Evolutionary conservation across 257 asterid species (phyloP).

Genomic region (Leptodermis oblonga): DNA sequence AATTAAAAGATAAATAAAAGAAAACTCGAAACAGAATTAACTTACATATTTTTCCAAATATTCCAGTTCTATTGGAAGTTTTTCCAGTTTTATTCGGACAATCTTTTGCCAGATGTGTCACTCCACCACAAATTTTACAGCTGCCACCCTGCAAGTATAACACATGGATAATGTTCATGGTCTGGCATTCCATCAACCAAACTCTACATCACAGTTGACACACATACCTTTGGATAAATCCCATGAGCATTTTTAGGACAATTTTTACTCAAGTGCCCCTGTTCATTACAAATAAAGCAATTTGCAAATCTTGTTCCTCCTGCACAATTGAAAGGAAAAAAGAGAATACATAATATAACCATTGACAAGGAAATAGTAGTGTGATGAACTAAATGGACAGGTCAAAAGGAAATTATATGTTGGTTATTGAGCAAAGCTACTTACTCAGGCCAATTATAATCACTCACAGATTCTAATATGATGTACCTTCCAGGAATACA

Average conservation of each 20-base stretch:
- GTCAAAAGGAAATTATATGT: background rate
- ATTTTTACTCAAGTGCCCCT: conserved; percentile 91
- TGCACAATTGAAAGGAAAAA: conserved; percentile 35
- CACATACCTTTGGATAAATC: conserved; percentile 79
- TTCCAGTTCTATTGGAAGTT: conserved; percentile 22
- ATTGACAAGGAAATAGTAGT: background rate
- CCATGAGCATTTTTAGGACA: conserved; percentile 85
- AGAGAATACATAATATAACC: background rate
- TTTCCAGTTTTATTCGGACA: conserved; percentile 64
- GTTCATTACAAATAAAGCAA: conserved; percentile 88
- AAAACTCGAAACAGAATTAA: background rate
- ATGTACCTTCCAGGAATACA: background rate
- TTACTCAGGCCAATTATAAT: background rate
- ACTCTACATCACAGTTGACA: background rate
- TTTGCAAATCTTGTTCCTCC: conserved; percentile 89
- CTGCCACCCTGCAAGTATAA: conserved; percentile 66
- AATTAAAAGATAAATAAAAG: background rate
- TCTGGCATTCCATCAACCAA: background rate
- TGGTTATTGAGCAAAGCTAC: background rate
- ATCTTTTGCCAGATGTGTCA: conserved; percentile 88
- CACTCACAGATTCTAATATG: background rate
- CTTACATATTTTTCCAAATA: conserved; percentile 47
- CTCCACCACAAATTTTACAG: conserved; percentile 87
- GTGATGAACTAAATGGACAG: background rate
- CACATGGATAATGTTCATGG: background rate